Conservation (phyloP, 2,329 filamentous ascomycete species). For the Cladosporium sp. region DNA sequence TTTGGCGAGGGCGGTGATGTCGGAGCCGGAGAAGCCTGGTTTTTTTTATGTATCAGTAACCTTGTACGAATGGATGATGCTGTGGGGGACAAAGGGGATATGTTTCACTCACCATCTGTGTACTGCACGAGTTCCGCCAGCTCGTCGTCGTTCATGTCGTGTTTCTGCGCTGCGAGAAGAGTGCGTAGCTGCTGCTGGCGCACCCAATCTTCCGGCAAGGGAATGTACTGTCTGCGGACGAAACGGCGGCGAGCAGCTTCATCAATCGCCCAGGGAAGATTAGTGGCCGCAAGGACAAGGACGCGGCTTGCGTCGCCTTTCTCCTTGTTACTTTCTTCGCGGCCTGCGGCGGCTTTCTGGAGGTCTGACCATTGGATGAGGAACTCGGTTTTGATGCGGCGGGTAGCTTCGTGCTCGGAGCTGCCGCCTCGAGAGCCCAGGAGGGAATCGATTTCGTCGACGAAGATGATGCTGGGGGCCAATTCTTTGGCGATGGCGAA, state of each 20-base stretch:
- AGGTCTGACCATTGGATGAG: slow-evolving; percentile 96
- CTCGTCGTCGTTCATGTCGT: slow-evolving; percentile 66
- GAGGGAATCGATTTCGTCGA: slow-evolving; percentile 95
- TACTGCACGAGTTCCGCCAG: slow-evolving; percentile 68
- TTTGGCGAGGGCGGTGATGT: slow-evolving; percentile 94
- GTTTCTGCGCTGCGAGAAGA: slow-evolving; percentile 81
- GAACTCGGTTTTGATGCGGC: slow-evolving; percentile 96
- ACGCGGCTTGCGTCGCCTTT: slow-evolving; percentile 81
- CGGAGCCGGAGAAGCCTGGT: slow-evolving; percentile 96
- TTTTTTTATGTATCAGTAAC: too few species aligned
- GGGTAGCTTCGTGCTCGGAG: slow-evolving; percentile 86
- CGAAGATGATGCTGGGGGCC: slow-evolving; percentile 94
- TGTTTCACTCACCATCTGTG: slow-evolving; percentile 64
- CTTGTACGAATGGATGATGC: too few species aligned
- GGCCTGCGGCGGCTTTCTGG: slow-evolving; percentile 82
- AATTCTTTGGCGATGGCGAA: slow-evolving; percentile 85
- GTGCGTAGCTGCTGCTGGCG: slow-evolving; percentile 73
- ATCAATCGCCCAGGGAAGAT: slow-evolving; percentile 95
- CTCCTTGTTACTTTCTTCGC: slow-evolving; percentile 64
- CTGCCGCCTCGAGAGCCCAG: slow-evolving; percentile 77
- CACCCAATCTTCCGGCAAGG: slow-evolving; percentile 79
- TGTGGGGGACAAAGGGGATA: background rate
- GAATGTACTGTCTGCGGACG: slow-evolving; percentile 91
- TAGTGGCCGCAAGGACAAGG: slow-evolving; percentile 89
- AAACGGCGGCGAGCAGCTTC: slow-evolving; percentile 89